A percentile compares a stretch with the other conserved stretches of the same genome.
Evolutionary conservation across 352 stramenopile species (phyloP).

Genomic region (Phytophthora pluvialis): DNA sequence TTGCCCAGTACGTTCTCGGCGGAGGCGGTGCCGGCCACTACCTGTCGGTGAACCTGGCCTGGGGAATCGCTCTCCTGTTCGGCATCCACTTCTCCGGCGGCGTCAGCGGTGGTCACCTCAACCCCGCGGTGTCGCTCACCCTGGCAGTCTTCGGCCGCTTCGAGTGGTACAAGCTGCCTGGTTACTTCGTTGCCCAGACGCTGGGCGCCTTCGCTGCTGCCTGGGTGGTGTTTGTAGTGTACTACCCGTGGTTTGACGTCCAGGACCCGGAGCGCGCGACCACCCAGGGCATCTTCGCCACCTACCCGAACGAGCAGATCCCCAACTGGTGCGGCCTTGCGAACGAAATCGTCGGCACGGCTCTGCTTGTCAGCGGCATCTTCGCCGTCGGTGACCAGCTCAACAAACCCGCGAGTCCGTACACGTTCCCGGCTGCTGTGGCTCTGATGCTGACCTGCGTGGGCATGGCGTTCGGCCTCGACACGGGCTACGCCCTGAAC

Average conservation of each 20-base stretch:
- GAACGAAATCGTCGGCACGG: constrained; percentile 52
- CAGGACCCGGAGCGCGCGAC: constrained; percentile 43
- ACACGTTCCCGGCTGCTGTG: constrained; percentile 40
- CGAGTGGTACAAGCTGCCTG: constrained; percentile 55
- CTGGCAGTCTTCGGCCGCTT: constrained; percentile 51
- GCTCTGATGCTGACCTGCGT: constrained; percentile 41
- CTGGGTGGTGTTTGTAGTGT: constrained; percentile 54
- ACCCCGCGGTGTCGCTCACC: constrained; percentile 59
- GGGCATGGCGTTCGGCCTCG: constrained; percentile 43
- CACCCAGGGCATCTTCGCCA: constrained; percentile 54
- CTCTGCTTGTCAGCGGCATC: constrained; percentile 48
- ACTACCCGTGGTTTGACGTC: constrained; percentile 57
- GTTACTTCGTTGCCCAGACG: constrained; percentile 55
- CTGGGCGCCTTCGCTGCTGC: constrained; percentile 52
- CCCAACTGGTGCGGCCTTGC: constrained; percentile 48
- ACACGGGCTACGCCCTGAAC: constrained; percentile 50
- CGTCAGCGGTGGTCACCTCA: constrained; percentile 67
- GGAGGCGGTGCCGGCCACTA: constrained; percentile 53
- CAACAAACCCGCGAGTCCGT: constrained; percentile 46
- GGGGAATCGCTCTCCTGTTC: constrained; percentile 68
- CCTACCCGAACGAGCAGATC: constrained; percentile 50
- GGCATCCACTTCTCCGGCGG: constrained; percentile 60
- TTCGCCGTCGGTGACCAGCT: constrained; percentile 48
- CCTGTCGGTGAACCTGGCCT: constrained; percentile 54
- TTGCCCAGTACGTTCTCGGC: constrained; percentile 57